A percentile compares a stretch with the other conserved stretches of the same genome.
These are phyloP conservation scores for Scedosporium minutisporum DNA, from an alignment of 2,329 filamentous ascomycete genomes.

Conservation along the genomic window DNA sequence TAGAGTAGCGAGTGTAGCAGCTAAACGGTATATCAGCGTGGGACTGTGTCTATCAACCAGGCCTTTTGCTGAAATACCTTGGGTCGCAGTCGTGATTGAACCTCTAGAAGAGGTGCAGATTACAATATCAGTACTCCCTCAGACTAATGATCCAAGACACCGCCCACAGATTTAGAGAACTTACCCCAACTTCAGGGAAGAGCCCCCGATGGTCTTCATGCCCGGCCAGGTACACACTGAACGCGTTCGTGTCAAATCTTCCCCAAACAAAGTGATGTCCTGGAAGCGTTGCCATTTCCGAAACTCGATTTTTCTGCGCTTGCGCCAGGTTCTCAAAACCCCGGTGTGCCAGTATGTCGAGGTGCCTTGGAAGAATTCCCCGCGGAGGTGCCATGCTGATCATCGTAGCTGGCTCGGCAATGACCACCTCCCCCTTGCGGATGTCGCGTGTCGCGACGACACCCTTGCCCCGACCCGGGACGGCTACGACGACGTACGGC, in stretches of 20 bases:
- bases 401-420: slow-evolving; percentile 23
- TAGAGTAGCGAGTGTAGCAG: slow-evolving; percentile 16
- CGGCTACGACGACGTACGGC: slow-evolving; percentile 18
- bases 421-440: slow-evolving; percentile 21
- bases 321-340: background rate
- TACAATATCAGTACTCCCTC: background rate
- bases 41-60: background rate
- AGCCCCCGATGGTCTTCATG: slow-evolving; percentile 12
- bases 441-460: slow-evolving; percentile 23
- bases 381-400: slow-evolving; percentile 9
- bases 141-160: background rate
- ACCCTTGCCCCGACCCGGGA: slow-evolving; percentile 23
- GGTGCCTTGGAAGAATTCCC: background rate
- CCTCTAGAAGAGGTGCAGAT: slow-evolving; percentile 4
- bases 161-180: slow-evolving; percentile 4
- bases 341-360: background rate
- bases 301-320: background rate
- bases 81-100: slow-evolving; percentile 19
- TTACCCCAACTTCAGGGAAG: slow-evolving; percentile 17
- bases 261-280: slow-evolving; percentile 17
- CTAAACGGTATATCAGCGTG: background rate
- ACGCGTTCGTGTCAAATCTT: slow-evolving; percentile 24
- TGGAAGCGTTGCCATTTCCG: background rate
- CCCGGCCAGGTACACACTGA: slow-evolving; percentile 11
- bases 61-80: slow-evolving; percentile 13